Evolutionary conservation across 1,284 basidiomycete species (phyloP), one percentile per base, ranked within the genome.

Genomic region (Moesziomyces antarcticus): DNA sequence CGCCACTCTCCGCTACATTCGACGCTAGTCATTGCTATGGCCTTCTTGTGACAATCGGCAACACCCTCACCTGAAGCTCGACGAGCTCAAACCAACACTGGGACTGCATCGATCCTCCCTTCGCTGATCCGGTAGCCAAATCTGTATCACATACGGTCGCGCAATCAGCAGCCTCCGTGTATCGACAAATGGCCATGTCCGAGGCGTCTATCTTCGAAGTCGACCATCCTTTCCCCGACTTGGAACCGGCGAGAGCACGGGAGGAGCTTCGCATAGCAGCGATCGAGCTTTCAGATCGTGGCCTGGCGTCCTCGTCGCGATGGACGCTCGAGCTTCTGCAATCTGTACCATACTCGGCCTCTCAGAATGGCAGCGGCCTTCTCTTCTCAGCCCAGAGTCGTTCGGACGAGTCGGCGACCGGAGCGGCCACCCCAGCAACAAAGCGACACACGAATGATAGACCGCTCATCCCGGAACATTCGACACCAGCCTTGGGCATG

Each of bases 281-380:
- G 4, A 37, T 46, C 13, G 66, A 75, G 58, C 63, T 79, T 3
- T 53, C 61, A 9, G 69, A 79, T 10, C 60, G 77, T 21, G 75
- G 75, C 5, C 56, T 79, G 16, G 60, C 56, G 10, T 68, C 73
- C 35, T 67, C 73, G 3, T 73, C 76, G n/a, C 60, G 58, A 50
- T 78, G 76, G 76, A 75, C 80, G 21, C 64, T 79, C 35, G 81
- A 82, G 47, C 67, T 81, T 37, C 64, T 78, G 16, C 57, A 70
- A 21, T 69, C 71, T 16, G 71, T 80, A 1, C 75, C 77, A 3
- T 65, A 54, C 40, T 33, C 42, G 7, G 43, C 49, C 1, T 0
- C 20, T 22, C 5, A 35, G 5, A 50, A 20, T 40, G 27, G 21
- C 16, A 18, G 35, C 5, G 20, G 41, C 5, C 43, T 22, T 10